A percentile compares a stretch with the other conserved stretches of the same genome.
Conservation (phyloP, 176 grass and related monocot species). For the Phoenix dactylifera region DNA sequence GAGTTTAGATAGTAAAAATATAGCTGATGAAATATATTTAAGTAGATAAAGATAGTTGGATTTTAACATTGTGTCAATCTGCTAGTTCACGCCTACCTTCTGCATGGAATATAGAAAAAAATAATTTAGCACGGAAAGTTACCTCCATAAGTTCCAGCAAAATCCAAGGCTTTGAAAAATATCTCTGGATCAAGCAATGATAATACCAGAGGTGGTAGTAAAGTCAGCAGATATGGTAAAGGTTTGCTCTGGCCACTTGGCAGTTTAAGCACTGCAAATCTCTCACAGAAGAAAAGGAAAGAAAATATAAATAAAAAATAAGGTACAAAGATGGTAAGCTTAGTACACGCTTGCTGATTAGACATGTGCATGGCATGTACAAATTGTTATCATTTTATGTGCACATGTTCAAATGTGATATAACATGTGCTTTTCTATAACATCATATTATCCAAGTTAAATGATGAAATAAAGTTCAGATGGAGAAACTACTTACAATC, state of each 20-base stretch:
- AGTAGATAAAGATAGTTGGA: too few relatives aligned
- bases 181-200: slow-evolving; percentile 82
- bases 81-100: too few relatives aligned
- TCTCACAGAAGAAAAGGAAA: slow-evolving; percentile 8
- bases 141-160: slow-evolving; percentile 99
- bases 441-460: background rate
- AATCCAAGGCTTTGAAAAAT: slow-evolving; percentile 98
- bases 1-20: too few relatives aligned
- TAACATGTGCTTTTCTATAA: too few relatives aligned
- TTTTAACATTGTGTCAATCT: too few relatives aligned
- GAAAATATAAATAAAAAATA: background rate
- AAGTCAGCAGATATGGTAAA: slow-evolving; percentile 60
- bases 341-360: too few relatives aligned
- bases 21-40: too few relatives aligned
- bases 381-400: too few relatives aligned
- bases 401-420: too few relatives aligned
- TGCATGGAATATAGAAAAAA: too few relatives aligned
- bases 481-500: slow-evolving; percentile 58
- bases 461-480: slow-evolving; percentile 12
- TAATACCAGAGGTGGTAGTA: slow-evolving; percentile 64
- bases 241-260: slow-evolving; percentile 76
- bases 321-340: too few relatives aligned
- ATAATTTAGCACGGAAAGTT: slow-evolving; percentile 11
- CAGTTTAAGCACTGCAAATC: slow-evolving; percentile 73
- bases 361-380: too few relatives aligned